Evolutionary conservation across 257 asterid species (phyloP).

Genomic region (Handroanthus guayacan): DNA sequence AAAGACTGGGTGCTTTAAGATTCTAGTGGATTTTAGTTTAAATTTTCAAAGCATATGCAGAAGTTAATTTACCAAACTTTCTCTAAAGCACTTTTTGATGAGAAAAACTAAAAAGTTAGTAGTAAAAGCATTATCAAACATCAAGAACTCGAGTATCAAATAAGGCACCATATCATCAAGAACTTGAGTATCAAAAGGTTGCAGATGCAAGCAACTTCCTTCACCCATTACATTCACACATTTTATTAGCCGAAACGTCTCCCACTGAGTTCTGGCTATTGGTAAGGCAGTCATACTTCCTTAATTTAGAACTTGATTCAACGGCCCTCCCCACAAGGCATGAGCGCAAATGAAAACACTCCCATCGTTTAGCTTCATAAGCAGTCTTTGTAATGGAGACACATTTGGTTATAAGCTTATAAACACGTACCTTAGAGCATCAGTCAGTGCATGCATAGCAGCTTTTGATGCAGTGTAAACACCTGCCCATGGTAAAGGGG

Average conservation of each 20-base stretch:
- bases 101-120: no score
- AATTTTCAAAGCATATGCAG: no score
- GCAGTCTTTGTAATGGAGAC: background rate
- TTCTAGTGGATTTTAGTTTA: no score
- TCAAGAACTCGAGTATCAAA: no score
- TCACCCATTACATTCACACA: background rate
- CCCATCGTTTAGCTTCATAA: background rate
- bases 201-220: no score
- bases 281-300: background rate
- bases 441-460: constrained; percentile 81
- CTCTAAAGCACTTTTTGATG: no score
- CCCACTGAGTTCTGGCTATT: background rate
- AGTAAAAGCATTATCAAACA: no score
- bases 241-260: background rate
- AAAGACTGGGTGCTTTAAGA: no score
- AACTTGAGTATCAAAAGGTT: no score
- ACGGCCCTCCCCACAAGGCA: background rate
- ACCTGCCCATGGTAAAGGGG: constrained; percentile 90
- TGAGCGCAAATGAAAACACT: background rate
- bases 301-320: background rate
- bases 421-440: constrained; percentile 67
- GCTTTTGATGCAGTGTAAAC: constrained; percentile 88
- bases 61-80: no score
- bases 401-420: background rate
- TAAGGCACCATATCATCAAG: no score